Evolutionary conservation across 352 stramenopile species (phyloP), one percentile per base, ranked within the genome.

Genomic region (Phytopythium litorale): DNA sequence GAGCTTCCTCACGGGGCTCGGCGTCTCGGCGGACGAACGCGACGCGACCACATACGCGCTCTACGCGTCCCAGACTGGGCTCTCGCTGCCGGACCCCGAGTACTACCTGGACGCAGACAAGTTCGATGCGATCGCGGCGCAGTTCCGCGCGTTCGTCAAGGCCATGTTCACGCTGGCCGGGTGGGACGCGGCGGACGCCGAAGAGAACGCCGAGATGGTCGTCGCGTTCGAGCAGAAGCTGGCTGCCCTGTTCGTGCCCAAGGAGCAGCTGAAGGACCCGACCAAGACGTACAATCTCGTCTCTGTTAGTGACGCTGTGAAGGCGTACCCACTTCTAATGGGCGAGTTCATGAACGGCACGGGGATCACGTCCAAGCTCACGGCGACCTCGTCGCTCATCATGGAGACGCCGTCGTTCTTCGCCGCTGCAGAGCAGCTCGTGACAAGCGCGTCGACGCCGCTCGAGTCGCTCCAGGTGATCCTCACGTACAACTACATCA

Each of bases 51-150:
- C 79, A 46, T 92, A 94, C 54, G 78, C 90, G 21, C 63, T 91
- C 21, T 92, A 97, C 62, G 70, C 95, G 7, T 86, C 73, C 18
- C 92, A 98, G 64, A 78, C 49, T 3, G 84, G 93, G 1, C 74
- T 98, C n/a, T 84, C 81, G 38, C 68, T 99, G 13, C 92, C 92
- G 0, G 89, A 97, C 66, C 80, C 76, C 4, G 72, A 96, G 66
- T 98, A 98, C 62, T 98, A 98, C 67, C 78, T 98, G 52, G 88
- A 98, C 62, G 65, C 79, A 3, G 76, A 72, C 21, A 77, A 96
- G 53, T 97, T 96, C 61, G 66, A 85, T 33, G 73, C 85, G 11
- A 69, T 97, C 23, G 75, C 77, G 13, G 67, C 71, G 19, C 75
- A 76, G 12, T 98, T 97, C 48, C 76, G 86, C 48, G 78, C 78